These are phyloP conservation scores for Pseudoscleropodium purum DNA, from an alignment of 225 moss, liverwort and hornwort genomes.

Conservation along the genomic window DNA sequence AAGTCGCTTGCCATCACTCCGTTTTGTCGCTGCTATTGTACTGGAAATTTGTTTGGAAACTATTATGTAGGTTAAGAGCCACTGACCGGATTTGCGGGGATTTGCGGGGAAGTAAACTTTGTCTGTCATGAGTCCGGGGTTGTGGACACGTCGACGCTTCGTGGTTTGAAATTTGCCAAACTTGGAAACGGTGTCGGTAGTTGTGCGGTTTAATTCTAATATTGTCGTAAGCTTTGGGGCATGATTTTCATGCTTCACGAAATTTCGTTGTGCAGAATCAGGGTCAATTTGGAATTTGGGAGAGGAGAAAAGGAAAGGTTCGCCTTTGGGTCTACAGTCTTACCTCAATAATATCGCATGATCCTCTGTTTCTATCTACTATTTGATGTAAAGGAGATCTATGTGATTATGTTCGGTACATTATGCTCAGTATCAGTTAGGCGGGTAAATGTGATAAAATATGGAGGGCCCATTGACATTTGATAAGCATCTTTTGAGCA, in stretches of 20 bases:
- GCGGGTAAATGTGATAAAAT: neutral
- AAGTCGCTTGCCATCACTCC: neutral
- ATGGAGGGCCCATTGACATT: neutral
- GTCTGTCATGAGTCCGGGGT: neutral
- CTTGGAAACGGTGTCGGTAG: constrained; percentile 1
- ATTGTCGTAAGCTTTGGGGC: neutral
- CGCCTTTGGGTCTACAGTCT: neutral
- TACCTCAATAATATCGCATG: neutral
- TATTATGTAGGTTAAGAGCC: neutral
- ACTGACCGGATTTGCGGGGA: neutral
- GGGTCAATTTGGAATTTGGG: neutral
- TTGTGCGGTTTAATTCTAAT: neutral
- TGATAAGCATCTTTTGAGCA: neutral
- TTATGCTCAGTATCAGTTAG: neutral
- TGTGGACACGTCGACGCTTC: neutral
- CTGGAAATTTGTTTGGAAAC: neutral
- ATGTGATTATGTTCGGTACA: neutral
- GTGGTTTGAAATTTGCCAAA: neutral
- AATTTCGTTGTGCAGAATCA: neutral
- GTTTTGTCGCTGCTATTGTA: neutral
- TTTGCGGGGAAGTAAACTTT: neutral
- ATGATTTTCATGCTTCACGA: neutral
- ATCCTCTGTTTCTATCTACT: neutral
- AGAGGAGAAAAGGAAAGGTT: neutral
- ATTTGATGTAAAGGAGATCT: neutral